These are phyloP conservation scores for Torulaspora gathmanii DNA, from an alignment of 805 yeast species.

Conservation along the genomic window DNA sequence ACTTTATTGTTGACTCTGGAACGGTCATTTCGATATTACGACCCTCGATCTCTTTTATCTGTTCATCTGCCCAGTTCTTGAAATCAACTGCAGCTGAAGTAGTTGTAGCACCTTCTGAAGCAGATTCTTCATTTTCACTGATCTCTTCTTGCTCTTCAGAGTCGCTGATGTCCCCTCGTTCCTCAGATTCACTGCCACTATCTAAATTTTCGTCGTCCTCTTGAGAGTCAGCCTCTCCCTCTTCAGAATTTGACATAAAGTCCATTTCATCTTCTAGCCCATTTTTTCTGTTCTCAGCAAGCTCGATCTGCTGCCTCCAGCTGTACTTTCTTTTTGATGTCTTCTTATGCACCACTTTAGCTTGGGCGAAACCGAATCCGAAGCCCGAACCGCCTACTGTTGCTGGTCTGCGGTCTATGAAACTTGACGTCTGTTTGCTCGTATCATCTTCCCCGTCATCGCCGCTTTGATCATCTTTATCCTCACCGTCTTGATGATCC, in stretches of 20 bases:
- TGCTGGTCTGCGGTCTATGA: conserved; percentile 68
- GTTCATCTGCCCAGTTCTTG: conserved; percentile 83
- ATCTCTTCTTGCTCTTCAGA: conserved; percentile 13
- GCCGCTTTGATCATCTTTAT: conserved; percentile 21
- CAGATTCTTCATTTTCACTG: conserved; percentile 9
- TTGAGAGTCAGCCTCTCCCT: conserved; percentile 13
- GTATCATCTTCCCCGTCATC: conserved; percentile 17
- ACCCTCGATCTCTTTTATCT: conserved; percentile 61
- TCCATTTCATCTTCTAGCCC: conserved; percentile 58
- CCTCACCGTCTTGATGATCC: conserved; percentile 24
- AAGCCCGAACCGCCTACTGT: conserved; percentile 56
- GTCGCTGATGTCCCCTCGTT: conserved; percentile 12
- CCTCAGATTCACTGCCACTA: too few species aligned
- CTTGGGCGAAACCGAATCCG: conserved; percentile 65
- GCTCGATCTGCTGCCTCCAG: conserved; percentile 62
- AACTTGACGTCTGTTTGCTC: conserved; percentile 37
- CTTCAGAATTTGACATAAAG: conserved; percentile 41
- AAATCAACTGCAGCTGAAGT: conserved; percentile 54
- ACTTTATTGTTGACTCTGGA: conserved; percentile 39
- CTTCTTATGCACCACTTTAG: conserved; percentile 44
- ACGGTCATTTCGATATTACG: conserved; percentile 47
- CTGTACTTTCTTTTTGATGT: conserved; percentile 53
- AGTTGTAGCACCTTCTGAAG: conserved; percentile 22
- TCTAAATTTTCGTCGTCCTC: conserved; percentile 21
- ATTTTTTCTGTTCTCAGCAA: conserved; percentile 42